A percentile compares a stretch with the other conserved stretches of the same genome.
Conservation (phyloP, 2,329 filamentous ascomycete genomes). For the Drechslerella coelobrocha region DNA sequence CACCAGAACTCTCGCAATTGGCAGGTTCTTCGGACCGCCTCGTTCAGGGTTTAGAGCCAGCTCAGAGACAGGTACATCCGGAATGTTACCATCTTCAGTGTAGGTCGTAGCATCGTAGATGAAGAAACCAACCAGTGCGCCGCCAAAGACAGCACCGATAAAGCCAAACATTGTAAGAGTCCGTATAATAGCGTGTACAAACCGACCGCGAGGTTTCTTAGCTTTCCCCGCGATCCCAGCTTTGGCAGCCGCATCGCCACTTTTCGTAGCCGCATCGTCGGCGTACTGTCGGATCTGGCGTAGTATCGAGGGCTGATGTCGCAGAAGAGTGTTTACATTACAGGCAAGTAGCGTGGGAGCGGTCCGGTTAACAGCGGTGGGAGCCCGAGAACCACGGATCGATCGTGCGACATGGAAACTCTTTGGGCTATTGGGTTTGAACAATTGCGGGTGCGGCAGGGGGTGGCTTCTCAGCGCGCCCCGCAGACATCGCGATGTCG, state of each 20-base stretch:
- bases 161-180: conserved; percentile 76
- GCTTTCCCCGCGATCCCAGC: conserved; percentile 12
- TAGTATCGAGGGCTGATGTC: conserved; percentile 23
- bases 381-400: conserved; percentile 17
- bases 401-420: conserved; percentile 26
- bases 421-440: conserved; percentile 16
- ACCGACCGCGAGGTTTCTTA: conserved; percentile 42
- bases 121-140: conserved; percentile 82
- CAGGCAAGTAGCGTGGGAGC: conserved; percentile 14
- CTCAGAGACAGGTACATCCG: conserved; percentile 83
- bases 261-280: conserved; percentile 13
- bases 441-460: conserved; percentile 24
- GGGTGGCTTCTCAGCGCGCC: conserved; percentile 28
- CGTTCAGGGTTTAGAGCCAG: conserved; percentile 78
- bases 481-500: conserved; percentile 49
- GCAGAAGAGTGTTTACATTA: conserved; percentile 15
- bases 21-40: conserved; percentile 93
- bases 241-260: not conserved
- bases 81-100: conserved; percentile 69
- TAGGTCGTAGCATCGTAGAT: conserved; percentile 93
- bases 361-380: conserved; percentile 2
- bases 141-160: conserved; percentile 73
- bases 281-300: conserved; percentile 38
- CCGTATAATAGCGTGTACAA: conserved; percentile 26
- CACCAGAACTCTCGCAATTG: conserved; percentile 84